A percentile compares a stretch with the other conserved stretches of the same genome.
These are phyloP conservation scores for Tolypocladium tropicale DNA, from an alignment of 2,329 filamentous ascomycete species.

Conservation along the genomic window DNA sequence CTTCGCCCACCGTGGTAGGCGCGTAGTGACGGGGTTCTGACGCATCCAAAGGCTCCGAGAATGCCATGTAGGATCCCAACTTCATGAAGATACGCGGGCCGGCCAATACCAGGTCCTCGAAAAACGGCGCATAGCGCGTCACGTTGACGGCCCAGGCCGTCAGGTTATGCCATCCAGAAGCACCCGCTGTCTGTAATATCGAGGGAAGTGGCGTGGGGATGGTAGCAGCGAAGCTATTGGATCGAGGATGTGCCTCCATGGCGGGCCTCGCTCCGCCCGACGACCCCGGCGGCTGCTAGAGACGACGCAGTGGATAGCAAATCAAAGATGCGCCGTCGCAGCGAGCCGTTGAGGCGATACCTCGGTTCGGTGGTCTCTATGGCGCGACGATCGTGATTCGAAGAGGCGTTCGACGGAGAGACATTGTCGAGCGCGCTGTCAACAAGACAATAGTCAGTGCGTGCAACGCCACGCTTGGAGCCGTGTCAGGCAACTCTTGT, in stretches of 20 bases:
- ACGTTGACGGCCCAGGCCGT: slow-evolving; percentile 48
- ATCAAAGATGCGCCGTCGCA: background rate
- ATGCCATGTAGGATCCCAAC: slow-evolving; percentile 51
- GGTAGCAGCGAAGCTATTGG: background rate
- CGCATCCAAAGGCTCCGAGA: slow-evolving; percentile 51
- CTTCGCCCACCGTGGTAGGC: slow-evolving; percentile 10
- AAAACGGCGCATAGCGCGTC: slow-evolving; percentile 49
- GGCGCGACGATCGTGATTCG: background rate
- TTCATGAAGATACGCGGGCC: slow-evolving; percentile 62
- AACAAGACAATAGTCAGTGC: background rate
- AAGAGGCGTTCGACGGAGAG: background rate
- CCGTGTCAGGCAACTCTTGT: background rate
- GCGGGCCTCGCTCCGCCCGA: background rate
- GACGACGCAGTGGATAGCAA: background rate
- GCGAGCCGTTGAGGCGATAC: background rate
- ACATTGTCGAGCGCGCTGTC: background rate
- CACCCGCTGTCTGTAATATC: slow-evolving; percentile 7
- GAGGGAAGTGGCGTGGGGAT: slow-evolving; percentile 7
- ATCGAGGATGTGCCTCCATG: slow-evolving; percentile 2
- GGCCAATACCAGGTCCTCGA: slow-evolving; percentile 59
- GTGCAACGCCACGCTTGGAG: background rate
- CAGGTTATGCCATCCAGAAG: slow-evolving; percentile 38
- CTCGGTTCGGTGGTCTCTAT: background rate
- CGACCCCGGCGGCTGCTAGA: background rate
- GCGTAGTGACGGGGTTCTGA: slow-evolving; percentile 7